Evolutionary conservation across 345 rosid species (phyloP), one percentile per base, ranked within the genome.

Genomic region (Eucalyptus tenuipes): DNA sequence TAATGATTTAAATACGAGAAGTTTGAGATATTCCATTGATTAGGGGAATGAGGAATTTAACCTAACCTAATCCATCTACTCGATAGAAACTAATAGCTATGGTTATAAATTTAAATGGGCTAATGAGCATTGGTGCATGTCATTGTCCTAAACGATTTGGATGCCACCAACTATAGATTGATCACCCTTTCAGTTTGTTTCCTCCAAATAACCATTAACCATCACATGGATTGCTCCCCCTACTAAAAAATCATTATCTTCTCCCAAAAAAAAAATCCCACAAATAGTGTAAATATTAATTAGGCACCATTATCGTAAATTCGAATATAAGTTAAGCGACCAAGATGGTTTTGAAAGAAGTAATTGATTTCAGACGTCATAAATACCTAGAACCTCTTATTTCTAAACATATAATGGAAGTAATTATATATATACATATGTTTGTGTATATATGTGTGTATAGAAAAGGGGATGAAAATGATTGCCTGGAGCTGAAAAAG

Each of bases 391-490:
- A 29, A 55, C 61, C 61, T 55, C 27, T 55, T 55, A 20, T 55
- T 55, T 55, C 27, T 55, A 20, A 55, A 55, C 29, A 55, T 55
- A 55, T 22, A 55, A 55, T 2, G 22, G 29, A 55, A 20, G 61
- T 8, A 55, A 52, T 52, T 18, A 18, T 18, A 52, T 52, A 17
- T 17, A 49, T 50, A 6, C 3, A 16, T 7, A 6, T 49, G 17
- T 15, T 3, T 49, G 7, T 15, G 7, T 0, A 2, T 18, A 2
- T 52, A 24, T 48, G 49, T 18, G 1, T 52, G 10, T 52, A 3
- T 52, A 18, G 57, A 52, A 52, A 52, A 18, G 57, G 57, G 57
- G 24, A 52, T 52, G 57, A 18, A 52, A 18, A 18, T 18, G 57
- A 52, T 52, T 52, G 57, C 57, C 25, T 52, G 24, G 57, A 18